phyloP scores from a whole-genome alignment of 257 asterid genomes.

The Eucommia ulmoides region DNA sequence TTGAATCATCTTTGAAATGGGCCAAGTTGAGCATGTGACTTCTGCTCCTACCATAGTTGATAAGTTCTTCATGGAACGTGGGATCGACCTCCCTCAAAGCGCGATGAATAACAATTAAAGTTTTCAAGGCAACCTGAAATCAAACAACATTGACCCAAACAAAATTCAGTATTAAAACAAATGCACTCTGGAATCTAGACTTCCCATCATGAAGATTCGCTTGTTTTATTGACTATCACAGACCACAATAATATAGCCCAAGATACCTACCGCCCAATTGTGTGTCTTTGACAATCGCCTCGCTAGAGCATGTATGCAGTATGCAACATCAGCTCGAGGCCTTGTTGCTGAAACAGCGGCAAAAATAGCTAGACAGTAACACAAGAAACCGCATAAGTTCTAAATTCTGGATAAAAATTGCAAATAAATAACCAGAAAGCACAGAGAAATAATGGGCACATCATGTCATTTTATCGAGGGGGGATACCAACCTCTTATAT shows the following conservation, averaged over 20 bases:
- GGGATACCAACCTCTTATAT: slow-evolving; percentile 74
- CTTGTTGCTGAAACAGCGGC: slow-evolving; percentile 83
- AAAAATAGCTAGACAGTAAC: slow-evolving; percentile 59
- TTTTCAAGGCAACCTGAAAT: slow-evolving; percentile 87
- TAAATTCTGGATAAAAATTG: too few relatives aligned
- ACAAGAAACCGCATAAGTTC: slow-evolving; percentile 12
- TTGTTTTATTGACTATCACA: too few relatives aligned
- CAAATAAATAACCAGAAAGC: too few relatives aligned
- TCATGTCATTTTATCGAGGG: too few relatives aligned
- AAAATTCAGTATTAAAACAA: neutral
- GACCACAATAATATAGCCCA: neutral
- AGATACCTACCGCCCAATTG: slow-evolving; percentile 92
- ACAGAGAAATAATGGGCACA: too few relatives aligned
- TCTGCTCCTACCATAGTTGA: slow-evolving; percentile 76
- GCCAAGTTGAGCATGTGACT: slow-evolving; percentile 82
- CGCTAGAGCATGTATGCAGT: slow-evolving; percentile 92
- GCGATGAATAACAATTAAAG: slow-evolving; percentile 88
- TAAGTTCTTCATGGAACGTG: slow-evolving; percentile 87
- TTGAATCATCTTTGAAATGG: slow-evolving; percentile 94
- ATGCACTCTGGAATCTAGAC: neutral
- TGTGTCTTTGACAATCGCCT: slow-evolving; percentile 83
- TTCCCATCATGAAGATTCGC: too few relatives aligned
- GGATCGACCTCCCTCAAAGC: slow-evolving; percentile 96
- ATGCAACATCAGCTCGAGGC: slow-evolving; percentile 98
- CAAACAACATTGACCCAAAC: neutral